These are phyloP conservation scores for Solanum habrochaites DNA, from an alignment of 257 asterid genomes.

Conservation along the genomic window DNA sequence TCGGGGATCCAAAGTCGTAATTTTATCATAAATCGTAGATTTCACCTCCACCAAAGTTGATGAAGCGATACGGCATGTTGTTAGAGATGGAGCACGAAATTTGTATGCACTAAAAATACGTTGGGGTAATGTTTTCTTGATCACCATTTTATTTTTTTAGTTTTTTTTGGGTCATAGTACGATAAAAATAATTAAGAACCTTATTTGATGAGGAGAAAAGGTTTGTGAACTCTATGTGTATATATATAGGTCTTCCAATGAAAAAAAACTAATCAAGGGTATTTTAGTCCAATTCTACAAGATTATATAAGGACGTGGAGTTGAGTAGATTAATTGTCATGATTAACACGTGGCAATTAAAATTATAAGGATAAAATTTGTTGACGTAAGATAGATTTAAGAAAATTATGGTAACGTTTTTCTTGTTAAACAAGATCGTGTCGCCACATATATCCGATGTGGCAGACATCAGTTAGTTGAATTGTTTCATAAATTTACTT, in stretches of 20 bases:
- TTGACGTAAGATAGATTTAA: neutral
- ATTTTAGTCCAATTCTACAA: neutral
- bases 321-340: neutral
- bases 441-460: neutral
- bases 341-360: neutral
- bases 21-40: neutral
- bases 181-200: neutral
- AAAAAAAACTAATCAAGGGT: neutral
- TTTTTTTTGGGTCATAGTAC: neutral
- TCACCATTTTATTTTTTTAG: neutral
- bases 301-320: neutral
- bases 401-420: neutral
- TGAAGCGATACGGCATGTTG: neutral
- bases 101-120: neutral
- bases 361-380: neutral
- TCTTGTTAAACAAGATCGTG: neutral
- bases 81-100: neutral
- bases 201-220: neutral
- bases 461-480: neutral
- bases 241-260: neutral
- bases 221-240: neutral
- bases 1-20: neutral
- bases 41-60: neutral
- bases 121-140: neutral
- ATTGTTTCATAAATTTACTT: neutral